A percentile compares a stretch with the other conserved stretches of the same genome.
Conservation (phyloP, 805 yeast genomes). For the Suhomyces emberorum region DNA sequence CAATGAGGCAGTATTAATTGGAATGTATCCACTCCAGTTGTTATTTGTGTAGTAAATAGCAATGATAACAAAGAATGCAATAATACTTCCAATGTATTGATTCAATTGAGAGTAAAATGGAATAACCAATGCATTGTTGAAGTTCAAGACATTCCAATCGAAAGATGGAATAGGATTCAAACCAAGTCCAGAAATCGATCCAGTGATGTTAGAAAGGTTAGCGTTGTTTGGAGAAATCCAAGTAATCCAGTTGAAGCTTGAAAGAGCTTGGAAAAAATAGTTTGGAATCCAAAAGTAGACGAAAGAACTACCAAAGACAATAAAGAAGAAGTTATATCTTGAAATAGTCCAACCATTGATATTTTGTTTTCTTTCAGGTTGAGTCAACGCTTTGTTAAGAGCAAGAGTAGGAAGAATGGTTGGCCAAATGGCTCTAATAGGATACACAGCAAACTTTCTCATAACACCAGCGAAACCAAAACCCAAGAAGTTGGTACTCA, state of each 20-base stretch:
- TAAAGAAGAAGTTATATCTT: constrained; percentile 28
- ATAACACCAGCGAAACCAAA: constrained; percentile 16
- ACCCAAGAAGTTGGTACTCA: constrained; percentile 15
- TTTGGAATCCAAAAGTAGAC: constrained; percentile 45
- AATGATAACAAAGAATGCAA: constrained; percentile 13
- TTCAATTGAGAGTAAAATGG: constrained; percentile 40
- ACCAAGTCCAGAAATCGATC: constrained; percentile 47
- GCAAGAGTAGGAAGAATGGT: constrained; percentile 41
- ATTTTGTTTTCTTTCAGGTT: constrained; percentile 21
- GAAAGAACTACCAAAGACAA: constrained; percentile 27
- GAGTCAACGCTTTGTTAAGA: constrained; percentile 45
- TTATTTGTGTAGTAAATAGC: constrained; percentile 17
- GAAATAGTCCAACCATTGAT: constrained; percentile 22
- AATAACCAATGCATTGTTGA: constrained; percentile 29
- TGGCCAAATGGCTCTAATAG: constrained; percentile 14
- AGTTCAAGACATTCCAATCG: constrained; percentile 42
- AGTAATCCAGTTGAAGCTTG: constrained; percentile 51
- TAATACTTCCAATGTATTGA: constrained; percentile 14
- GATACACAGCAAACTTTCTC: constrained; percentile 15
- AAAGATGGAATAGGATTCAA: constrained; percentile 51
- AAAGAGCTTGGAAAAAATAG: constrained; percentile 39
- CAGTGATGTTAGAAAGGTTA: constrained; percentile 47
- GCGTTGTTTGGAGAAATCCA: constrained; percentile 56
- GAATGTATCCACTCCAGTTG: constrained; percentile 17
- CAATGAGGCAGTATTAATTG: constrained; percentile 16